Conservation (phyloP, 2,329 filamentous ascomycete genomes). For the Exophiala aquamarina region DNA sequence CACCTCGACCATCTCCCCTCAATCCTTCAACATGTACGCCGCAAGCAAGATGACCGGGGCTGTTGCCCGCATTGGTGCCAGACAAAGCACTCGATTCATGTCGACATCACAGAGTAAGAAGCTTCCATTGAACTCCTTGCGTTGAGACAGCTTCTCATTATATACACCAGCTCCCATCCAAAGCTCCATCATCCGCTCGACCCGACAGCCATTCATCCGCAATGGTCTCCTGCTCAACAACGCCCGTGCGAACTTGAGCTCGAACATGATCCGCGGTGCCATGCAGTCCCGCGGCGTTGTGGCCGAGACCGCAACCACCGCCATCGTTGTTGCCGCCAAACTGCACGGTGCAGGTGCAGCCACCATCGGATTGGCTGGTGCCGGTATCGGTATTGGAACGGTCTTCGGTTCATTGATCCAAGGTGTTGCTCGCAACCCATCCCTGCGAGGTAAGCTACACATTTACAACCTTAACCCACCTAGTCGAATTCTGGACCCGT, state of each 20-base stretch:
- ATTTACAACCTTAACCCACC: neutral
- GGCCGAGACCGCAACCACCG: constrained; percentile 55
- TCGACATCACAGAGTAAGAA: constrained; percentile 1
- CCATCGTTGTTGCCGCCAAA: constrained; percentile 87
- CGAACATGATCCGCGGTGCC: neutral
- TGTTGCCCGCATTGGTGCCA: constrained; percentile 60
- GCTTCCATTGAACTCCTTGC: neutral
- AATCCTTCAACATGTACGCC: constrained; percentile 70
- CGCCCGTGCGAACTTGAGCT: constrained; percentile 59
- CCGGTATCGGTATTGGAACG: constrained; percentile 93
- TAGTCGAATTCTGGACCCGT: too few species aligned
- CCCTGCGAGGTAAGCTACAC: constrained; percentile 68
- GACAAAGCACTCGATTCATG: neutral
- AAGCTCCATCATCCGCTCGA: constrained; percentile 61
- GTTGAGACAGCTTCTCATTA: constrained; percentile 33
- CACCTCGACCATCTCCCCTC: constrained; percentile 54
- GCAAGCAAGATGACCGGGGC: constrained; percentile 76
- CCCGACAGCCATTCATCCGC: constrained; percentile 75
- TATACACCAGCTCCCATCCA: constrained; percentile 68
- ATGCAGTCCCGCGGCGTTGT: constrained; percentile 57
- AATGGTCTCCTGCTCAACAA: constrained; percentile 64
- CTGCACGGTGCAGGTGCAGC: constrained; percentile 87
- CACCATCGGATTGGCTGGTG: constrained; percentile 88
- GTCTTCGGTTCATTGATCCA: constrained; percentile 89
- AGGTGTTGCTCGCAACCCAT: constrained; percentile 90